Base-by-base conservation (phyloP, 2,329 filamentous ascomycete species). In the Sarocladium kiliense region DNA sequence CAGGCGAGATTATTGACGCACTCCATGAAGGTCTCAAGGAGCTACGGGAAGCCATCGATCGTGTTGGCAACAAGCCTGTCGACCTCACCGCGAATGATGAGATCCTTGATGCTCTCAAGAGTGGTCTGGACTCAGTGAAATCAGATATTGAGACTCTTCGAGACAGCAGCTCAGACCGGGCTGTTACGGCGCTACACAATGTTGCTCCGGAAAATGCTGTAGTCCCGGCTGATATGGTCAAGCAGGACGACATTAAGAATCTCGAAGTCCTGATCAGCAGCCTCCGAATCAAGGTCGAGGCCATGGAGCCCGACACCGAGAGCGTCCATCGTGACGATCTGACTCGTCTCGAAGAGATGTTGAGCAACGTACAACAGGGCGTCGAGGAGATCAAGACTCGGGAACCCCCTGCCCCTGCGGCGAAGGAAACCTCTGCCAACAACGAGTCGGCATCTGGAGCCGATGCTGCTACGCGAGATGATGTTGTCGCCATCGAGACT, bases 401-500 rank as follows among this genome's bases (percentile, higher is more conserved):
- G 3, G 68, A 71, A 30, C 57, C 59, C 19, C 47, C 57, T 3
- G 56, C 55, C 2, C 56, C 58, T 12, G 53, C 59, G 11, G 55
- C 59, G 21, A 58, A 61, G 18, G 56, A 64, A 11, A 56, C 47
- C 47, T 58, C 61, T 2, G 60, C 54, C 19, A 57, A 55, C 42
- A 57, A 54, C 55, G 42, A 53, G 42, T 77, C 79, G 9, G 75
- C 54, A 89, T n/a, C 55, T 50, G 54, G 58, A 39, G 12, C 53
- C n/a, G 58, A 55, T 3, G 57, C 56, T 42, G 77, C 62, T 63
- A 77, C 61, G 67, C 74, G 89, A 66, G 91, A 96, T 61, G 92
- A 97, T 62, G 89, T 92, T 0, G 85, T 93, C 58, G 91, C 91
- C 11, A 92, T 97, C 57, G 93, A 97, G 69, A 95, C 88, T 0